phyloP scores from a whole-genome alignment of 306 rosid species.

The Prunus campanulata region DNA sequence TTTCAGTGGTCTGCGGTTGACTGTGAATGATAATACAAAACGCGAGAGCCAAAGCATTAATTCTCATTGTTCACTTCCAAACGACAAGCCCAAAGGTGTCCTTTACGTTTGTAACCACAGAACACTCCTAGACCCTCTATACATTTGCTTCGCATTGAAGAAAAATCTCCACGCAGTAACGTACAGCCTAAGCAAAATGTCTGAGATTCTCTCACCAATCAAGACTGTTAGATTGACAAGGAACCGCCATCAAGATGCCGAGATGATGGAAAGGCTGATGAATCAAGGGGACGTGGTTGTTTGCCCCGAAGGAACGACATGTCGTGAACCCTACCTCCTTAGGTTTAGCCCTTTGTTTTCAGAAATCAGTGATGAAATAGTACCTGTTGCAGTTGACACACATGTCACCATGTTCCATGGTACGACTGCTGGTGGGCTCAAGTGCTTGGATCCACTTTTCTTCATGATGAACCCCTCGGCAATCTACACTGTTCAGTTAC shows the following conservation, averaged over 20 bases:
- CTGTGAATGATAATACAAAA: not conserved
- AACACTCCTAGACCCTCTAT: conserved; percentile 68
- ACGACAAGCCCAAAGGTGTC: conserved; percentile 10
- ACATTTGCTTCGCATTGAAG: conserved; percentile 40
- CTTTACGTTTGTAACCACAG: conserved; percentile 86
- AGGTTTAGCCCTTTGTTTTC: conserved; percentile 81
- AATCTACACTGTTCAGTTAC: conserved; percentile 39
- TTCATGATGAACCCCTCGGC: conserved; percentile 72
- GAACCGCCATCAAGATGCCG: conserved; percentile 45
- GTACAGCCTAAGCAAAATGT: conserved; percentile 74
- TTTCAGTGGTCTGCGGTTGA: conserved; percentile 43
- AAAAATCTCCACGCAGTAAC: conserved; percentile 52
- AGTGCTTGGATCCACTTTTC: conserved; percentile 74
- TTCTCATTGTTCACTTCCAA: not conserved
- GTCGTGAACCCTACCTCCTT: conserved; percentile 78
- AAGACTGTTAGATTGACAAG: conserved; percentile 65
- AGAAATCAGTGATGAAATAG: conserved; percentile 47
- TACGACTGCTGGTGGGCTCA: conserved; percentile 79
- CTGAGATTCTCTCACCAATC: conserved; percentile 71
- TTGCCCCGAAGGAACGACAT: conserved; percentile 91
- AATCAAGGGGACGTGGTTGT: conserved; percentile 60
- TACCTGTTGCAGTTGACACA: conserved; percentile 58
- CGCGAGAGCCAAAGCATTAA: not conserved
- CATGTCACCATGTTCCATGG: conserved; percentile 82
- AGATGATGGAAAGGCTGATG: conserved; percentile 43